Base-by-base conservation (phyloP, 139 green algal genomes). In the Picochlorum costavermella region DNA sequence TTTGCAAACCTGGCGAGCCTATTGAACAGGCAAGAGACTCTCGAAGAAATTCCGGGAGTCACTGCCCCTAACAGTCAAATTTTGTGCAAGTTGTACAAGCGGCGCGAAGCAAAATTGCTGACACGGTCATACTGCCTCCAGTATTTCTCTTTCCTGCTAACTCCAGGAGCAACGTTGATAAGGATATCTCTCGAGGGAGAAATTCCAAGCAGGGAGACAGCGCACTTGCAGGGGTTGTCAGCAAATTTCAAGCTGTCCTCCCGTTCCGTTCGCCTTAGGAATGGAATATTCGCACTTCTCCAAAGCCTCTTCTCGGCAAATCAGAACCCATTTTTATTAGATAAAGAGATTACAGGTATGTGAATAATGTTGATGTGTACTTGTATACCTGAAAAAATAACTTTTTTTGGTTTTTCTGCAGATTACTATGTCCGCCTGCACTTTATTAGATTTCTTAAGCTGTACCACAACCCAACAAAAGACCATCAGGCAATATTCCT, bases 401-500 rank as follows among this genome's bases (percentile, higher is more conserved):
- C 11, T 60, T 10, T 49, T 23, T 23, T 53, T 53, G 17, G n/a
- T 53, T 53, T 53, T 37, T 1, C 4, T 56, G 67, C 72, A 60
- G 73, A 81, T 58, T 58, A 68, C 23, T 83, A 80, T 57, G 55
- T 83, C 12, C 57, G 67, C 10, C 55, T 71, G 30, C 74, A 81
- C 60, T 80, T 81, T 50, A 50, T 80, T 26, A 58, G 68, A 26
- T 80, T 82, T 58, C 61, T 77, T 2, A 74, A 75, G 49, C 53
- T 82, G 6, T 81, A 81, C 67, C 50, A 79, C 68, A 71, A 65
- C 63, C 67, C 66, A 9, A 31, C 49, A 5, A 61, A 61, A 14
- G 69, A 75, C 44, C 70, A 78, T 63, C 63, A 74, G 44, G 70
- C 70, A 9, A 60, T 65, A 3, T 65, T 69, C 31, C 66, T 81